Base-by-base conservation (phyloP, 2,329 filamentous ascomycete genomes). In the Monosporascus sp. region DNA sequence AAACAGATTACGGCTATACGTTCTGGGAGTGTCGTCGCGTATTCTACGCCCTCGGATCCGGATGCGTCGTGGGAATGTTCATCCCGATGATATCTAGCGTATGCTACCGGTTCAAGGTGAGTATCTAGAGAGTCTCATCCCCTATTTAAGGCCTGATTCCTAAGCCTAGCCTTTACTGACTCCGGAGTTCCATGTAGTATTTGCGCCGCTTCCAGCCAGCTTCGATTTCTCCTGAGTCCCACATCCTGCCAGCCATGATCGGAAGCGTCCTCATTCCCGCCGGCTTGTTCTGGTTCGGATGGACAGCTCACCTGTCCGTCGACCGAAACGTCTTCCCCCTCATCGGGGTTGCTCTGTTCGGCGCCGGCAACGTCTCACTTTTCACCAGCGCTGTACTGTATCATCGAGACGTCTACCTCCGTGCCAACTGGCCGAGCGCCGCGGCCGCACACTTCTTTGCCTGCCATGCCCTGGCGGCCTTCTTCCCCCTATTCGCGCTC, bases 401-500 rank as follows among this genome's bases (percentile, higher is more conserved):
- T 62, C 72, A 77, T 1, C 69, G 78, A 7, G 83, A 86, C 60
- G 76, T 77, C 0, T 86, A 84, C 59, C 74, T 78, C 3, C 74
- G 78, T 0, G 70, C 73, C 16, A 77, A 79, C 9, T 77, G 83
- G 0, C 83, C 84, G 0, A 84, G 78, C 54, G 82, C 82, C 0
- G 70, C 80, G 48, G 82, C 79, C 7, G 84, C 84, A 1, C 86
- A 85, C 56, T 77, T 78, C 1, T 69, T 87, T 11, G 70, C 79
- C 1, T 69, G 84, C 24, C 87, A 85, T 56, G 66, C 66, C 0
- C 72, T 85, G 7, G 80, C 79, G 0, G 79, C 76, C 1, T 77
- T 73, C 0, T 86, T 87, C 52, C 84, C 84, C 0, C 64, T 87
- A 0, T 87, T 86, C 58, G 79, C 81, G 0, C 68, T 86, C 1